Conservation (phyloP, 257 asterid genomes). For the Solanum ossicruentum region DNA sequence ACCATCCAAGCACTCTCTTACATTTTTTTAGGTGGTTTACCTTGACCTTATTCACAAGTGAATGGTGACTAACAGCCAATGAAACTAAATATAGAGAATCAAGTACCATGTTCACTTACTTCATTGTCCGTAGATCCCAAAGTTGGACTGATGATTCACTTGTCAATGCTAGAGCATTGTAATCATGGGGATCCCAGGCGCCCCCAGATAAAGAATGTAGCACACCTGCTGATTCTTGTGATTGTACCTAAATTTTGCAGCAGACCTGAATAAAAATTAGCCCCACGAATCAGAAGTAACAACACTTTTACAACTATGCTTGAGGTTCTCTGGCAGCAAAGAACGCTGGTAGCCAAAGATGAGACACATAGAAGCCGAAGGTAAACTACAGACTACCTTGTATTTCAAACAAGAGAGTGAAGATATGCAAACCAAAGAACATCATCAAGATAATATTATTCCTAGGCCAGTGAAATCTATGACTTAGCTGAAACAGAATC, state of each 20-base stretch:
- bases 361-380: neutral
- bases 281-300: slow-evolving; percentile 22
- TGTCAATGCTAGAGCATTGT: slow-evolving; percentile 52
- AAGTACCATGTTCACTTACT: slow-evolving; percentile 35
- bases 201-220: slow-evolving; percentile 76
- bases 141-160: slow-evolving; percentile 81
- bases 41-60: neutral
- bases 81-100: neutral
- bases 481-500: neutral
- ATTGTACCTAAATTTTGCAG: slow-evolving; percentile 72
- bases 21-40: neutral
- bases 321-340: neutral
- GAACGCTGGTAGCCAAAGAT: neutral
- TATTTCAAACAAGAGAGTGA: neutral
- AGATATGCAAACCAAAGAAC: neutral
- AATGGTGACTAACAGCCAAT: neutral
- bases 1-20: neutral
- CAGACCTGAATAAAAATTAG: slow-evolving; percentile 45
- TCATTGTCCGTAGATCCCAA: slow-evolving; percentile 95
- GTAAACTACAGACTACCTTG: neutral
- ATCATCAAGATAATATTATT: neutral
- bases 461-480: neutral
- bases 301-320: slow-evolving; percentile 4
- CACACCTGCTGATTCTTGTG: slow-evolving; percentile 81
- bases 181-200: slow-evolving; percentile 97